Evolutionary conservation across 371 early-diverging fungal genomes (phyloP).

Genomic region (Blakeslea trispora): DNA sequence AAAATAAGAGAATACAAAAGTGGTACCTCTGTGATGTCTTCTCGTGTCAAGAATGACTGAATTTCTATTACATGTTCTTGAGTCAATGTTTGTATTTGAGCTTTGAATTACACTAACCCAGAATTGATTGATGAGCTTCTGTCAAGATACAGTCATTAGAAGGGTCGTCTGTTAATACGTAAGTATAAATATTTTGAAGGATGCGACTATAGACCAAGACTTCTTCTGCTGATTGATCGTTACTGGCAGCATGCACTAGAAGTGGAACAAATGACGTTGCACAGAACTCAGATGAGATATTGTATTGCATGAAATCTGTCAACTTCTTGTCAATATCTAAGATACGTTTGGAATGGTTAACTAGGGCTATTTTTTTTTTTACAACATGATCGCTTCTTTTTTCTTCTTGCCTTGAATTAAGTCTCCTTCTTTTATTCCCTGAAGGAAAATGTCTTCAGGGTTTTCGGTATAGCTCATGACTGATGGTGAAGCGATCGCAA

Average conservation of each 20-base stretch:
- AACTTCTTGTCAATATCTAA: slow-evolving; percentile 1
- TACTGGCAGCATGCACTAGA: background rate
- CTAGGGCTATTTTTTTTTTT: background rate
- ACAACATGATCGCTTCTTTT: too few relatives aligned
- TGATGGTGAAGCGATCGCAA: too few relatives aligned
- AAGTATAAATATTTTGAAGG: background rate
- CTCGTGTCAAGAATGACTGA: too few relatives aligned
- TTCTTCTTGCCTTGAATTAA: background rate
- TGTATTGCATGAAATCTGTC: background rate
- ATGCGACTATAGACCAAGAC: background rate
- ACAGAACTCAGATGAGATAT: background rate
- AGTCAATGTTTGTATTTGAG: background rate
- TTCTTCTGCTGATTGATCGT: background rate
- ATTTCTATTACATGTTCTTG: background rate
- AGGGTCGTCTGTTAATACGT: background rate
- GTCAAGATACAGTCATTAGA: background rate
- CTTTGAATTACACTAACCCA: background rate
- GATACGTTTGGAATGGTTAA: background rate
- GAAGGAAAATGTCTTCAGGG: background rate
- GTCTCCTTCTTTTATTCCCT: background rate
- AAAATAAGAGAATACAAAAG: too few relatives aligned
- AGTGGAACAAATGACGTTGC: slow-evolving; percentile 1
- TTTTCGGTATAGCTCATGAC: background rate
- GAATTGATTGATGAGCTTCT: background rate
- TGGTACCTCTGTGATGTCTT: background rate